Conservation (phyloP, 129 eudicot genomes). For the Tagetes erecta region DNA sequence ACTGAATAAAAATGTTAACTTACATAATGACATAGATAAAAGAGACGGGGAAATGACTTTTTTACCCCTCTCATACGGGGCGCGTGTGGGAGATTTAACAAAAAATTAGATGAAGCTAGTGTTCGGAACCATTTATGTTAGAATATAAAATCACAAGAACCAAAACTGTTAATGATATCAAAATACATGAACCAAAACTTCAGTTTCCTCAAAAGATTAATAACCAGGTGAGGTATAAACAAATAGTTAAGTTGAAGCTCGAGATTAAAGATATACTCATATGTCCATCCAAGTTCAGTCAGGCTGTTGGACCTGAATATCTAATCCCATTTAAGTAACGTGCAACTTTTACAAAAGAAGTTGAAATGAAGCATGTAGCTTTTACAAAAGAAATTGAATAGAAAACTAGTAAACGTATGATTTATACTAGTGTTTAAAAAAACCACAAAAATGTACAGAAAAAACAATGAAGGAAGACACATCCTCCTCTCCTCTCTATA, state of each 20-base stretch:
- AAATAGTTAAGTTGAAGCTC: not conserved
- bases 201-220: no score
- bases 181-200: no score
- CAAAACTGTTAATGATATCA: no score
- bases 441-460: constrained; percentile 15
- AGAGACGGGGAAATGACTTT: no score
- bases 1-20: no score
- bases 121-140: no score
- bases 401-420: not conserved
- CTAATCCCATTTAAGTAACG: not conserved
- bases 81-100: no score
- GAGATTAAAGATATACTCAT: not conserved
- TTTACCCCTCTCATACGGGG: no score
- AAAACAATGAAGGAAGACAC: constrained; percentile 7
- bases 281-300: not conserved
- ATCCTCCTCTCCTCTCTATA: not conserved
- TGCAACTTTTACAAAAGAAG: not conserved
- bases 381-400: not conserved
- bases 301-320: constrained; percentile 1
- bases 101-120: no score
- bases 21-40: no score
- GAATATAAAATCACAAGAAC: no score
- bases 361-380: not conserved
- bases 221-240: no score
- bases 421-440: not conserved